Base-by-base conservation (phyloP, 306 rosid genomes). In the Cyclanthera cordifolia region DNA sequence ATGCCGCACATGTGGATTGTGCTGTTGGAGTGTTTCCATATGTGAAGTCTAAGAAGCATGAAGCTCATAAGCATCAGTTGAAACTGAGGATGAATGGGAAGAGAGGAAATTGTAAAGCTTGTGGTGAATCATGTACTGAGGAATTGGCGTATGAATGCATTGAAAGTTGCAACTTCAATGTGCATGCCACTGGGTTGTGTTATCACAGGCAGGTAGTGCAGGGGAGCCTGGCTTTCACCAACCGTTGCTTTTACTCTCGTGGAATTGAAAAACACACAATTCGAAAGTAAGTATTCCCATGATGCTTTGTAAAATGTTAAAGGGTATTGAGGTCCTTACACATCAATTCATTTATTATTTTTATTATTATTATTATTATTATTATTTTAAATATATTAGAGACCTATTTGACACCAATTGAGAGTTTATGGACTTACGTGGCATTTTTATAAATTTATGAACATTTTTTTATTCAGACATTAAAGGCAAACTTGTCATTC, bases 71-170 rank as follows among this genome's bases (percentile, higher is more conserved):
- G 67, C 67, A 32, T 20, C 2, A 2, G 1, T 2, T 59, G 47
- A 59, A 34, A 24, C 13, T 56, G 12, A 16, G 43, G 34, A 30
- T 48, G 52, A 34, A 59, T 11, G 24, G 16, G 27, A 59, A 34
- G 25, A 8, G 34, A 32, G 16, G 20, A 23, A 9, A 9, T 34
- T 59, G 67, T 17, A 8, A 13, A 23, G 67, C 47, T 10, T 59
- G 67, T 17, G 67, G 27, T 59, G 67, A 59, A 59, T 59, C 67
- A 8, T 59, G 67, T 34, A 16, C 25, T 17, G 48, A 17, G 8
- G 47, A 59, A 0, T 59, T 59, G 67, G 67, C 48, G 16, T 59
- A n/a, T 34, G 67, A 59, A 59, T 59, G 67, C 48, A 55, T 55
- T 55, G 43, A 20, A 21, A 17, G 10, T 59, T 59, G 47, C 47